These are phyloP conservation scores for Avicennia marina DNA, from an alignment of 257 asterid species.

Conservation along the genomic window DNA sequence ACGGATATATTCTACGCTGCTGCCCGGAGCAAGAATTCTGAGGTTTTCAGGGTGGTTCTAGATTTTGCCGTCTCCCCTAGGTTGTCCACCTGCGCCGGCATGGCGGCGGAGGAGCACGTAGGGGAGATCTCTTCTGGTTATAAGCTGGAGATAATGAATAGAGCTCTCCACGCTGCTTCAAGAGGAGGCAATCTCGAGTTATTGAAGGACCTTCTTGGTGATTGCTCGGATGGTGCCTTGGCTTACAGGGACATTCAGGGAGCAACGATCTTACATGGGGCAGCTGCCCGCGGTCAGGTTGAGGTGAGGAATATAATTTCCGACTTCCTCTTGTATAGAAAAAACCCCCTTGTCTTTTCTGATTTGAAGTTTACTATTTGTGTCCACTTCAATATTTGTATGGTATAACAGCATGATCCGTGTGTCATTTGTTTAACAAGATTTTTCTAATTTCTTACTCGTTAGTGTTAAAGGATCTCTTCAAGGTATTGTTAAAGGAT, in stretches of 20 bases:
- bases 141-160: conserved; percentile 69
- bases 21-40: conserved; percentile 64
- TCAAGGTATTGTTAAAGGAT: no score
- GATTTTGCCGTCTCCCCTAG: conserved; percentile 70
- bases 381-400: no score
- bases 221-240: conserved; percentile 48
- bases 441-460: no score
- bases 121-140: conserved; percentile 68
- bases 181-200: conserved; percentile 76
- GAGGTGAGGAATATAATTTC: conserved; percentile 73
- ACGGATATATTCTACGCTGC: conserved; percentile 85
- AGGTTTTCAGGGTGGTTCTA: conserved; percentile 52
- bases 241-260: conserved; percentile 73
- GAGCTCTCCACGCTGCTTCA: conserved; percentile 90
- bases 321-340: no score
- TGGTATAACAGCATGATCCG: no score
- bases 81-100: conserved; percentile 29
- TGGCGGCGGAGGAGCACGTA: conserved; percentile 38
- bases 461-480: no score
- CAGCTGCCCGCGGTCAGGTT: conserved; percentile 87
- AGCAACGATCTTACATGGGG: conserved; percentile 73
- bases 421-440: no score
- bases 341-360: no score
- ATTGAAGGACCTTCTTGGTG: conserved; percentile 65
- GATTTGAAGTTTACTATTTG: no score